phyloP scores from a whole-genome alignment of 2,329 filamentous ascomycete genomes.

The Colletotrichum kahawae region DNA sequence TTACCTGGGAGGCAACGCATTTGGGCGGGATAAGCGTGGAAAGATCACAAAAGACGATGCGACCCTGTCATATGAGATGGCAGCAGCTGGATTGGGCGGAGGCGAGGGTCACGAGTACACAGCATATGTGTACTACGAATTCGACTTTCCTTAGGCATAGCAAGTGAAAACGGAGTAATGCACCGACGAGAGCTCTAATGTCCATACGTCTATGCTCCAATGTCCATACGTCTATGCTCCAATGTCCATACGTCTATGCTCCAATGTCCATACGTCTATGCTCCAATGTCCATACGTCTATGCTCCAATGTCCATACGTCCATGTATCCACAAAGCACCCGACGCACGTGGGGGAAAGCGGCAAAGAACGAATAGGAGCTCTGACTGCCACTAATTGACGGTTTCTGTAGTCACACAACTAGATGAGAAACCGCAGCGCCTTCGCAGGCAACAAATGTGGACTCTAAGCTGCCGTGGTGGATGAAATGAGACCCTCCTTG shows the following conservation, averaged over 20 bases:
- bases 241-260: neutral
- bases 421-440: neutral
- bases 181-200: neutral
- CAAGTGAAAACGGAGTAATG: neutral
- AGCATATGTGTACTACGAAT: constrained; percentile 96
- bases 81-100: constrained; percentile 70
- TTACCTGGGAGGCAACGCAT: constrained; percentile 93
- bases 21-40: constrained; percentile 92
- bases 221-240: neutral
- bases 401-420: neutral
- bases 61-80: constrained; percentile 80
- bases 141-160: constrained; percentile 67
- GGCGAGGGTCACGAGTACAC: constrained; percentile 86
- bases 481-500: constrained; percentile 64
- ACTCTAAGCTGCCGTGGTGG: constrained; percentile 32
- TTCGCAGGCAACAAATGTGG: neutral
- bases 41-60: constrained; percentile 90
- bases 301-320: neutral
- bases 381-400: neutral
- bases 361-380: neutral
- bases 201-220: neutral
- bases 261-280: too few relatives aligned
- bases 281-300: neutral
- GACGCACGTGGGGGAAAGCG: neutral
- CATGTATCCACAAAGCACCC: neutral